phyloP scores from a whole-genome alignment of 2,329 filamentous ascomycete species.

The Hypoxylon sp. region DNA sequence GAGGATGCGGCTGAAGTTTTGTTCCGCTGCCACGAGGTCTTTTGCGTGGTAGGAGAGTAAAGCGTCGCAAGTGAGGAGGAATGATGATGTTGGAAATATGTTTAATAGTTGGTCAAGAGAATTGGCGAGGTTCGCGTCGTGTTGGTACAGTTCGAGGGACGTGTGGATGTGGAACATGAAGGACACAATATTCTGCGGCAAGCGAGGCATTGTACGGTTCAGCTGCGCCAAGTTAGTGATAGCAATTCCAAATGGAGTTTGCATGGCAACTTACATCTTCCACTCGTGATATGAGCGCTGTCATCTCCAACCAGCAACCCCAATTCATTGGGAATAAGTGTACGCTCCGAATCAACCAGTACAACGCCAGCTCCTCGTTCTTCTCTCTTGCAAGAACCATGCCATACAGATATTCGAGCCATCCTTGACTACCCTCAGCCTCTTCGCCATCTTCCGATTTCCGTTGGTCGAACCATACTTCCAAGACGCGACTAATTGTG shows the following conservation, averaged over 20 bases:
- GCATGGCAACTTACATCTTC: slow-evolving; percentile 75
- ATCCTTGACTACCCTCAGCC: slow-evolving; percentile 78
- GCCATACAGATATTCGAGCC: slow-evolving; percentile 93
- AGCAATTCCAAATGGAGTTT: background rate
- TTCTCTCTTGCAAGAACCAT: slow-evolving; percentile 91
- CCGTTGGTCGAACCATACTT: slow-evolving; percentile 82
- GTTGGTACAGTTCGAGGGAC: slow-evolving; percentile 91
- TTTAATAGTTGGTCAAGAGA: slow-evolving; percentile 81
- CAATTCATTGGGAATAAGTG: slow-evolving; percentile 95
- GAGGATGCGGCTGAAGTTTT: slow-evolving; percentile 81
- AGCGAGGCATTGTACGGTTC: slow-evolving; percentile 75
- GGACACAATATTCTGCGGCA: slow-evolving; percentile 91
- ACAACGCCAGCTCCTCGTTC: slow-evolving; percentile 85
- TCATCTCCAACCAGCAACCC: slow-evolving; percentile 96
- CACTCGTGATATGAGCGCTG: slow-evolving; percentile 79
- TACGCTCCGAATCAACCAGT: slow-evolving; percentile 89
- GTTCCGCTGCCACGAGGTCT: slow-evolving; percentile 75
- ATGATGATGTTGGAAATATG: slow-evolving; percentile 90
- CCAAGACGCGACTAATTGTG: slow-evolving; percentile 78
- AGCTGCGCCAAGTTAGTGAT: slow-evolving; percentile 65
- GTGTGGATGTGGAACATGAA: slow-evolving; percentile 94
- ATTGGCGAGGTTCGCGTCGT: slow-evolving; percentile 78
- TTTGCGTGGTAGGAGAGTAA: slow-evolving; percentile 92
- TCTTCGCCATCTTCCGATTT: slow-evolving; percentile 69
- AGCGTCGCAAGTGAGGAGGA: slow-evolving; percentile 90